Conservation (phyloP, 345 rosid genomes). For the Hibiscus mutabilis region DNA sequence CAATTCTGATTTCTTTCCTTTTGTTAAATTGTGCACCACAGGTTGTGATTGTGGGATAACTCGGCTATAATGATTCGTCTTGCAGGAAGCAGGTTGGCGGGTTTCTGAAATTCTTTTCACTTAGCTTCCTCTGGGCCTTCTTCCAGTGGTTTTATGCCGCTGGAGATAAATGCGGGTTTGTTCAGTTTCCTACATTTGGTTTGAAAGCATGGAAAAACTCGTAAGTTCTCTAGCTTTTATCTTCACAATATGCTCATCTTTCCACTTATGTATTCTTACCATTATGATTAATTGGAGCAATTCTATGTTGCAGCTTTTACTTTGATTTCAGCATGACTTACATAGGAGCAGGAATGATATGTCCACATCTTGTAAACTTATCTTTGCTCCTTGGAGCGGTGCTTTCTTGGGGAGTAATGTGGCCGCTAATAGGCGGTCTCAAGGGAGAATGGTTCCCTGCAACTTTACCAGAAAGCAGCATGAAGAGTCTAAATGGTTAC, state of each 20-base stretch:
- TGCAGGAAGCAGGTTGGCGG: slow-evolving; percentile 78
- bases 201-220: slow-evolving; percentile 71
- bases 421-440: slow-evolving; percentile 68
- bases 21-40: background rate
- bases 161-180: slow-evolving; percentile 61
- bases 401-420: slow-evolving; percentile 91
- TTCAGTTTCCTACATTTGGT: slow-evolving; percentile 79
- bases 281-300: slow-evolving; percentile 12
- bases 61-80: background rate
- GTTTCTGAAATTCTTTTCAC: slow-evolving; percentile 51
- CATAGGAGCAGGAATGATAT: slow-evolving; percentile 93
- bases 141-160: slow-evolving; percentile 84
- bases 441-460: slow-evolving; percentile 75
- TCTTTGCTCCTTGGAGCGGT: slow-evolving; percentile 89
- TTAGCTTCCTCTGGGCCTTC: slow-evolving; percentile 79
- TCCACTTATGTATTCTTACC: background rate
- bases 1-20: background rate
- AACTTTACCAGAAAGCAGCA: slow-evolving; percentile 50
- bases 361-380: slow-evolving; percentile 83
- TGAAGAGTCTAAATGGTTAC: slow-evolving; percentile 84
- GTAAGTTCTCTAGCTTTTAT: slow-evolving; percentile 32
- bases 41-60: slow-evolving; percentile 1
- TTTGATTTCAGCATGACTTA: slow-evolving; percentile 87
- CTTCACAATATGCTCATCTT: background rate
- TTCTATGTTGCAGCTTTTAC: slow-evolving; percentile 61